Conservation (phyloP, 345 rosid species). For the Citrus medica region DNA sequence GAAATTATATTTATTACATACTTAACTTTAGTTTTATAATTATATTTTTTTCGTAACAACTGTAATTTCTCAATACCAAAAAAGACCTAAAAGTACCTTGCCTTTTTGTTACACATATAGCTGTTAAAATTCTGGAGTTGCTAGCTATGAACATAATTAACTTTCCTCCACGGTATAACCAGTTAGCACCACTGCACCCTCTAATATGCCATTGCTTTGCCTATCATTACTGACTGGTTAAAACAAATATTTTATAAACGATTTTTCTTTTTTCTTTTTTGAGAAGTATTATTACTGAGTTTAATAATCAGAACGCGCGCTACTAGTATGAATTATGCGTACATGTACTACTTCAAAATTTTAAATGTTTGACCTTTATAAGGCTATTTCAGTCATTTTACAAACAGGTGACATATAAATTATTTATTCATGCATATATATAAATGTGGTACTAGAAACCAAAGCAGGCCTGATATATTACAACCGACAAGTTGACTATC, state of each 20-base stretch:
- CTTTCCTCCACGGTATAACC: neutral
- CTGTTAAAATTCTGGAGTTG: neutral
- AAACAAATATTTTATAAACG: neutral
- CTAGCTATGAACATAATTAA: neutral
- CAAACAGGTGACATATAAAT: neutral
- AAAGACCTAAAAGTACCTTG: no score
- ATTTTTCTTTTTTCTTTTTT: no score
- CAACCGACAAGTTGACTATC: slow-evolving; percentile 29
- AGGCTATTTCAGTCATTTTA: neutral
- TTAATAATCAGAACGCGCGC: no score
- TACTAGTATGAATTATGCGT: no score
- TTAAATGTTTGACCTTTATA: neutral
- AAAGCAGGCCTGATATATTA: slow-evolving; percentile 3
- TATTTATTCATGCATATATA: neutral
- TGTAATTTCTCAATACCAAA: no score
- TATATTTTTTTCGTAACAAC: no score
- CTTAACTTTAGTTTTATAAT: no score
- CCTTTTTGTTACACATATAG: no score
- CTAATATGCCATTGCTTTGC: neutral
- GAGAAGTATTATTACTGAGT: neutral
- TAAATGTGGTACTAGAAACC: neutral
- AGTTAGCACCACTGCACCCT: neutral
- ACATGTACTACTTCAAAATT: neutral
- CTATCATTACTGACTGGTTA: slow-evolving; percentile 1
- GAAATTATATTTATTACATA: no score